phyloP scores from a whole-genome alignment of 2,329 filamentous ascomycete species.

The Phaeomoniella chlamydospora region DNA sequence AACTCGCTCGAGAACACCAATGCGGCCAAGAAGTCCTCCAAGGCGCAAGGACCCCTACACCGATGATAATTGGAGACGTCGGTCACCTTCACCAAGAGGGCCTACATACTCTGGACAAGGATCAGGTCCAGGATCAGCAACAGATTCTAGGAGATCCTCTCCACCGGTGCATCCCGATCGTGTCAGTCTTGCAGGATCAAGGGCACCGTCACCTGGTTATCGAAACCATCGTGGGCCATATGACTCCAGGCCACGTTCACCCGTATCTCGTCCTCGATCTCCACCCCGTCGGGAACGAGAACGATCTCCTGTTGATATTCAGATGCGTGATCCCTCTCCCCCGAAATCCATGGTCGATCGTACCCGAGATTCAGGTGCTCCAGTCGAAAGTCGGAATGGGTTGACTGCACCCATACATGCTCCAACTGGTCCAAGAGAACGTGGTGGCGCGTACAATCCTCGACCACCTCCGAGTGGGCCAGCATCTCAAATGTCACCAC shows the following conservation, averaged over 20 bases:
- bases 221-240: constrained; percentile 3
- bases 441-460: constrained; percentile 10
- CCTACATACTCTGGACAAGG: no score
- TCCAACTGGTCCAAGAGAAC: constrained; percentile 13
- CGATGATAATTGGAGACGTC: constrained; percentile 36
- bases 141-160: constrained; percentile 47
- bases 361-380: constrained; percentile 4
- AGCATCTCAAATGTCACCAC: constrained; percentile 14
- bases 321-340: constrained; percentile 1
- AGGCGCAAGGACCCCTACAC: constrained; percentile 28
- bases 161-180: constrained; percentile 43
- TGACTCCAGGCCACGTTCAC: constrained; percentile 5
- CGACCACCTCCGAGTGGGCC: constrained; percentile 14
- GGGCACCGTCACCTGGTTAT: constrained; percentile 12
- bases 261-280: constrained; percentile 5
- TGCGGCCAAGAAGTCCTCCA: constrained; percentile 20
- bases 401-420: constrained; percentile 10
- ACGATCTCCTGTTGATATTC: constrained; percentile 3
- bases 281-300: constrained; percentile 4
- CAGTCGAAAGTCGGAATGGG: constrained; percentile 11
- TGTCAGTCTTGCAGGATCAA: constrained; percentile 19
- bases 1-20: constrained; percentile 21
- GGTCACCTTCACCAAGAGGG: constrained; percentile 38
- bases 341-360: constrained; percentile 1
- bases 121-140: constrained; percentile 38